Base-by-base conservation (phyloP, 2,329 filamentous ascomycete species). In the Microdochium nivale region DNA sequence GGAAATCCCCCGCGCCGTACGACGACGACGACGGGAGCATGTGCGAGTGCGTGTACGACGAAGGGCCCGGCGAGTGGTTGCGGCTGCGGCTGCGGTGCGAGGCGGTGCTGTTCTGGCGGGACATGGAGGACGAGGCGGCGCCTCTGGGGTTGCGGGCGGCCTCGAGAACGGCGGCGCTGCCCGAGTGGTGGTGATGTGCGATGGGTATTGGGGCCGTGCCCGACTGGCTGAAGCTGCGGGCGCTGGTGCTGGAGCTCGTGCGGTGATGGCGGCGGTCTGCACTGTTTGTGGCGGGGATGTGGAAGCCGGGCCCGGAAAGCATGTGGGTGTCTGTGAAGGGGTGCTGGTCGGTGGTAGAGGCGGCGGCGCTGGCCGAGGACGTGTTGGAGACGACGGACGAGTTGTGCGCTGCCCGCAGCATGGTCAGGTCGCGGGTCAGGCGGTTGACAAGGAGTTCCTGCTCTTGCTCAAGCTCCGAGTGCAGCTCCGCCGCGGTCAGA, bases 381-480 rank as follows among this genome's bases (percentile, higher is more conserved):
- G 80, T 67, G 61, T 84, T 86, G 46, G 82, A 85, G 3, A 76
- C 80, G 27, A 83, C 81, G 0, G 82, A 86, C 7, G 81, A 81
- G 61, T 86, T 86, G 53, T 86, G 81, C 24, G 80, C 79, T 27
- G 80, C 78, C 51, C 91, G 87, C n/a, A 97, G 82, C 50, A 90
- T 76, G 16, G 86, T 85, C 33, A 97, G 82, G 66, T 97, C 92
- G 52, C 92, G 87, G 1, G 89, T 95, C 30, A 97, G 78, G 32
- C 92, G 89, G 71, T 97, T 97, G 54, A 96, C 88, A 61, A 96
- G 86, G 33, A 90, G 88, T 69, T 97, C 92, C 62, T 97, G 91
- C 65, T 97, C 92, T 68, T 95, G 94, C 70, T 97, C 92, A 25
- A 96, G 77, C 71, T 96, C 83, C 54, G 88, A 77, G 67, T 96